Evolutionary conservation across 2,329 filamentous ascomycete species (phyloP).

Genomic region (Seiridium unicorne): DNA sequence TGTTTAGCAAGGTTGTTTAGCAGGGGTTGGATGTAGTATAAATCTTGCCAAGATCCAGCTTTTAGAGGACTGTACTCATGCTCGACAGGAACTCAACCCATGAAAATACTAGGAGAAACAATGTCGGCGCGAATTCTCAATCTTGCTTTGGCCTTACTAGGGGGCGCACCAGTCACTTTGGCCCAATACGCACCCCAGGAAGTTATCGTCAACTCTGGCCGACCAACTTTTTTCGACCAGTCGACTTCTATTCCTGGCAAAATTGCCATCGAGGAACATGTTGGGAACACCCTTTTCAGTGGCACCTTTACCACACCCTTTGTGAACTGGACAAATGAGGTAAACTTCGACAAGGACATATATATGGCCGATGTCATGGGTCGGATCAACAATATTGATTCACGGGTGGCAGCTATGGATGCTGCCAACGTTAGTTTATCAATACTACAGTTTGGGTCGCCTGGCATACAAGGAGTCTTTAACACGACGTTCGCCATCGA

Average conservation of each 20-base stretch:
- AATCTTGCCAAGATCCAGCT: too few species aligned
- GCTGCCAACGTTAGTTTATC: not conserved
- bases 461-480: constrained; percentile 44
- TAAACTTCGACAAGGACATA: not conserved
- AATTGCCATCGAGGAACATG: constrained; percentile 55
- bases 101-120: too few species aligned
- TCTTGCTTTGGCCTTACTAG: not conserved
- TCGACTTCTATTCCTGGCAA: constrained; percentile 48
- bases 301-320: not conserved
- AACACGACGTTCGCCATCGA: constrained; percentile 29
- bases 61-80: too few species aligned
- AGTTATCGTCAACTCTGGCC: not conserved
- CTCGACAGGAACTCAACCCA: too few species aligned
- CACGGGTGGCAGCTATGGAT: not conserved
- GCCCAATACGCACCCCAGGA: not conserved
- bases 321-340: not conserved
- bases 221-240: not conserved
- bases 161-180: not conserved
- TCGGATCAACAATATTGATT: not conserved
- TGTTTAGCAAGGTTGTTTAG: too few species aligned
- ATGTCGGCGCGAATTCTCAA: too few species aligned
- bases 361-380: not conserved
- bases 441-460: constrained; percentile 46
- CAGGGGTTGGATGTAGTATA: too few species aligned
- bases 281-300: not conserved